Base-by-base conservation (phyloP, 345 rosid species). In the Sisymbrium irio region DNA sequence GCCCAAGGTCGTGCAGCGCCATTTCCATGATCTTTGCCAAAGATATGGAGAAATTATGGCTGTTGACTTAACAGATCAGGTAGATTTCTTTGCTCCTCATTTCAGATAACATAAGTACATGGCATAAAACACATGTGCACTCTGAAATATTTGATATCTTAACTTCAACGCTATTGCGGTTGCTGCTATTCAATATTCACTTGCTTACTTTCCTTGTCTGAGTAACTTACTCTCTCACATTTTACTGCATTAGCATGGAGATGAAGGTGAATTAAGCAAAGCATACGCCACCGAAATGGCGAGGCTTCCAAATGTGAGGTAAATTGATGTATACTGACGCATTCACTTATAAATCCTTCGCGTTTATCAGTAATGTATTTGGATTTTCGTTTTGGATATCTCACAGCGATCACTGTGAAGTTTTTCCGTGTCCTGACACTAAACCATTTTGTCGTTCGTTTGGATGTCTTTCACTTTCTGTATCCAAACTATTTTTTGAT, bases 281-380 rank as follows among this genome's bases (percentile, higher is more conserved):
- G 95, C 95, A 61, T 94, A 82, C 81, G 91, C 93, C 66, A 77
- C 84, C 41, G 95, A 94, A 82, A 82, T 87, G 86, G 83, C 85
- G 72, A 91, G 75, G 89, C 84, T 89, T 86, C 87, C 89, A 69
- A 75, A 85, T 78, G 92, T 87, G 84, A 94, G 98, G 98, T 94
- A 90, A 81, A 79, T 69, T 62, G 56, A 17, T 55, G 75, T 56
- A 18, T 55, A 37, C 62, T 5, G 62, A 18, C 53, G 39, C 47
- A 45, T 55, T 53, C 54, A 40, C 55, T 46, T 46, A 45, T 50
- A 42, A 14, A 30, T 20, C 49, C n/a, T 44, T 44, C 57, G 17
- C 3, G 14, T 55, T 44, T 32, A 63, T 62, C 4, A 49, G 63
- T 22, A 28, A 20, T 57, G 9, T 27, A 40, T 37, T 17, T 47